A percentile compares a stretch with the other conserved stretches of the same genome.
These are phyloP conservation scores for Polyporus tsugae DNA, from an alignment of 1,284 basidiomycete genomes.

Conservation along the genomic window DNA sequence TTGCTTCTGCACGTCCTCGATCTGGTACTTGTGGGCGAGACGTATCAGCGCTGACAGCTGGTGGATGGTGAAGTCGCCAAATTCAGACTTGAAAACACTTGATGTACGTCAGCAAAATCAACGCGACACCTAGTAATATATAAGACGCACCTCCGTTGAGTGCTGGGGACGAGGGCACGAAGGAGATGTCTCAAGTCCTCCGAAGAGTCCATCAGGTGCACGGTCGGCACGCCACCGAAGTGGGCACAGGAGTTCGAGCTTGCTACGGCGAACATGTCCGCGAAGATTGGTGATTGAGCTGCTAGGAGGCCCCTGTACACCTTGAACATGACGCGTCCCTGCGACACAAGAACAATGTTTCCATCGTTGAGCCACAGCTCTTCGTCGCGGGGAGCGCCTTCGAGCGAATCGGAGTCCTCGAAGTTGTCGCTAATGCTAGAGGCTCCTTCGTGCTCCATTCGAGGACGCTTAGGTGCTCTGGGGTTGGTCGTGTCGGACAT, in stretches of 20 bases:
- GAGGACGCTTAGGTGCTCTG: neutral
- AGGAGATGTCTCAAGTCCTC: neutral
- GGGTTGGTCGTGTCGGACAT: neutral
- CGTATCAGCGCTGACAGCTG: slow-evolving; percentile 1
- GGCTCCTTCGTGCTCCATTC: neutral
- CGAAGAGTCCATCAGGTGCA: neutral
- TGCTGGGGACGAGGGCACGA: neutral
- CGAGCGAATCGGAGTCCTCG: neutral
- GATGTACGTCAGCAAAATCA: neutral
- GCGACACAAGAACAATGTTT: neutral
- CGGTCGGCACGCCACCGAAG: neutral
- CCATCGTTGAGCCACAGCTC: neutral
- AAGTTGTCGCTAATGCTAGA: neutral
- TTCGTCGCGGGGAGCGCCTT: neutral
- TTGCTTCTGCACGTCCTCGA: neutral
- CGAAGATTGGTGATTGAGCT: neutral
- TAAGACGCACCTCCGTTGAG: neutral
- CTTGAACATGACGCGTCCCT: neutral
- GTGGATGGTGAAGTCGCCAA: slow-evolving; percentile 2
- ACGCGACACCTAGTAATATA: accelerated
- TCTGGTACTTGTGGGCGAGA: slow-evolving; percentile 10
- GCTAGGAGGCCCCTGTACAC: neutral
- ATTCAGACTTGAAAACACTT: neutral
- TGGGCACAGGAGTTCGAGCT: neutral
- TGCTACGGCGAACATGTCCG: neutral